Evolutionary conservation across 2,329 filamentous ascomycete genomes (phyloP).

Genomic region (Penicillium sp.): DNA sequence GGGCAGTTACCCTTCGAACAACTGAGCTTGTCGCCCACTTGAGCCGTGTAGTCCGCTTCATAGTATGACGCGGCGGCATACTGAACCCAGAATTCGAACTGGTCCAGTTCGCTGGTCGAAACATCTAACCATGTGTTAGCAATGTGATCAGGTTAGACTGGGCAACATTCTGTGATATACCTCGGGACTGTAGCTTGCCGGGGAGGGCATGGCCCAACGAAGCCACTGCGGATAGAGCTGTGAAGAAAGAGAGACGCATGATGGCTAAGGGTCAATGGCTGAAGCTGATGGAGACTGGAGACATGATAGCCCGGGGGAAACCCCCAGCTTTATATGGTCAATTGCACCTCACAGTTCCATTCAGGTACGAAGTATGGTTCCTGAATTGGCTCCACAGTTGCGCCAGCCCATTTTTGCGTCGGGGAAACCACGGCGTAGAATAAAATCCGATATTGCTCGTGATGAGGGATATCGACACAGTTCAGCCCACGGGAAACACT

Average conservation of each 20-base stretch:
- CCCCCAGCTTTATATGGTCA: neutral
- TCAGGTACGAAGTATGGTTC: neutral
- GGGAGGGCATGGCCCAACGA: slow-evolving; percentile 14
- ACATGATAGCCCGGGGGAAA: neutral
- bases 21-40: slow-evolving; percentile 40
- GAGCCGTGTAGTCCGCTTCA: slow-evolving; percentile 45
- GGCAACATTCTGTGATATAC: slow-evolving; percentile 3
- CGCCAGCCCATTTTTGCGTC: neutral
- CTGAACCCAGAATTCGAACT: slow-evolving; percentile 50
- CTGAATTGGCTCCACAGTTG: neutral
- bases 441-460: neutral
- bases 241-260: slow-evolving; percentile 17
- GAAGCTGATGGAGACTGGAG: neutral
- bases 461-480: neutral
- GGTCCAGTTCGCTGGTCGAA: slow-evolving; percentile 8
- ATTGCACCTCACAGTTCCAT: neutral
- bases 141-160: neutral
- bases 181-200: slow-evolving; percentile 11
- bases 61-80: slow-evolving; percentile 55
- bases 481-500: neutral
- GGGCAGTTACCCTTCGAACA: slow-evolving; percentile 49
- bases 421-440: neutral
- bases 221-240: slow-evolving; percentile 8
- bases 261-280: neutral
- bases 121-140: slow-evolving; percentile 14